phyloP scores from a whole-genome alignment of 441 rosid genomes.

The Manihot esculenta region DNA sequence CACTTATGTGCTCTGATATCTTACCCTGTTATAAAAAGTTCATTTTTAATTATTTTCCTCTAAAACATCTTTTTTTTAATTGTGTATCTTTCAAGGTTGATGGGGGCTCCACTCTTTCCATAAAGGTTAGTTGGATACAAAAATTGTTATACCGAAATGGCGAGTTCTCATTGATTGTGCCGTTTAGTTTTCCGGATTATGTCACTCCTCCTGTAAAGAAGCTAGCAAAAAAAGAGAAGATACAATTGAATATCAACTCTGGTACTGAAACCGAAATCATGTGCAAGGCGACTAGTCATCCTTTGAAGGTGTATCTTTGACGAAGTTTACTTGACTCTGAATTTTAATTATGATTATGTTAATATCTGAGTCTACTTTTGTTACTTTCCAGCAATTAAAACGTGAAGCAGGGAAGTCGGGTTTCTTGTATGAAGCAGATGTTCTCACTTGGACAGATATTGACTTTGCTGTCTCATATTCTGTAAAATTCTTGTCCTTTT shows the following conservation, averaged over 20 bases:
- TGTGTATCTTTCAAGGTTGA: constrained; percentile 53
- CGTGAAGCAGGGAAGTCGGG: constrained; percentile 60
- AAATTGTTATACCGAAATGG: constrained; percentile 56
- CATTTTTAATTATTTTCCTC: constrained; percentile 5
- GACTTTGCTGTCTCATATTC: constrained; percentile 74
- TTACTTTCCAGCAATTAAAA: constrained; percentile 54
- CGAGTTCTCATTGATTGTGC: constrained; percentile 60
- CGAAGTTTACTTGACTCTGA: neutral
- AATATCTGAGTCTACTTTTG: constrained; percentile 13
- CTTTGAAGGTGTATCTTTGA: constrained; percentile 60
- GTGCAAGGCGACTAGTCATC: constrained; percentile 83
- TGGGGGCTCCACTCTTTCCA: constrained; percentile 74
- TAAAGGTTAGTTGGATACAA: constrained; percentile 81
- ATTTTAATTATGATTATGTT: constrained; percentile 9
- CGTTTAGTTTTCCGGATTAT: constrained; percentile 81
- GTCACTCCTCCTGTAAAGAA: constrained; percentile 86
- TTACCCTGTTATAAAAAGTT: too few relatives aligned
- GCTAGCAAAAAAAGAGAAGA: constrained; percentile 70
- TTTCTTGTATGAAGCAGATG: constrained; percentile 76
- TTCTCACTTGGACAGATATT: constrained; percentile 70
- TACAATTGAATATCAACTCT: constrained; percentile 64
- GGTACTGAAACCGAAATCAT: constrained; percentile 64
- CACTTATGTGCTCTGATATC: neutral
- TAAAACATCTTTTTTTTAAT: constrained; percentile 8
- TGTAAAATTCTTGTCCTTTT: constrained; percentile 45